Evolutionary conservation across 2,329 filamentous ascomycete genomes (phyloP).

Genomic region (Cercospora zeina): DNA sequence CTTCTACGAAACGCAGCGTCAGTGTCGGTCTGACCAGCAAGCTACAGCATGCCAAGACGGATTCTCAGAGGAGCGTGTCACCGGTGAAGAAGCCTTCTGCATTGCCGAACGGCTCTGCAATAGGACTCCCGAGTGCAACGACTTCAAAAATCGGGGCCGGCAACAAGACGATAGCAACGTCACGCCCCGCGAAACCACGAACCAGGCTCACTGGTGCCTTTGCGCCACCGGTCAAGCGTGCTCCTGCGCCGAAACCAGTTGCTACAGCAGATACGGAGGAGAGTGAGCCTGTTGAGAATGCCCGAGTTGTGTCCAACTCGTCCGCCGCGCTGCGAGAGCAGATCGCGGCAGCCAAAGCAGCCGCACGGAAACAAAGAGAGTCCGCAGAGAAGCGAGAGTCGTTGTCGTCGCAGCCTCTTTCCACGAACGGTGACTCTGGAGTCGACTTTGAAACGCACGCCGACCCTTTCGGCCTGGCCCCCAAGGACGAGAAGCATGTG

Average conservation of each 20-base stretch:
- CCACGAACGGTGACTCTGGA: slow-evolving; percentile 35
- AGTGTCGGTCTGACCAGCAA: slow-evolving; percentile 33
- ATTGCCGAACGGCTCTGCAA: slow-evolving; percentile 12
- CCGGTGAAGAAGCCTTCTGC: slow-evolving; percentile 25
- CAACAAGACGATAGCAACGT: slow-evolving; percentile 41
- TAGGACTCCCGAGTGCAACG: slow-evolving; percentile 8
- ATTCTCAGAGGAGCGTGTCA: slow-evolving; percentile 20
- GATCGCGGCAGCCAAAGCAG: slow-evolving; percentile 88
- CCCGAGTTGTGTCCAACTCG: slow-evolving; percentile 49
- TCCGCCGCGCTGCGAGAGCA: slow-evolving; percentile 82
- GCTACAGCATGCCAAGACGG: slow-evolving; percentile 28
- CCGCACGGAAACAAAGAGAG: slow-evolving; percentile 50
- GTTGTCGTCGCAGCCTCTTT: slow-evolving; percentile 24
- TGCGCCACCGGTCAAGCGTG: slow-evolving; percentile 26
- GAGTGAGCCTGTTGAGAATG: slow-evolving; percentile 16
- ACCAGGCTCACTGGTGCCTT: slow-evolving; percentile 41
- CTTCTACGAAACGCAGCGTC: slow-evolving; percentile 34
- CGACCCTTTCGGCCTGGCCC: slow-evolving; percentile 71
- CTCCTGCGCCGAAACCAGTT: slow-evolving; percentile 6
- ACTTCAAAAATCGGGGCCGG: slow-evolving; percentile 20
- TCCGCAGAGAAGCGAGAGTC: slow-evolving; percentile 27
- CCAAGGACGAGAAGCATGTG: slow-evolving; percentile 64
- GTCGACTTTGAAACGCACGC: slow-evolving; percentile 60
- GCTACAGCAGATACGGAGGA: not conserved
- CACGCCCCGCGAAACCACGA: slow-evolving; percentile 36